Evolutionary conservation across 2,329 filamentous ascomycete species (phyloP).

Genomic region (Paecilomyces sp.): DNA sequence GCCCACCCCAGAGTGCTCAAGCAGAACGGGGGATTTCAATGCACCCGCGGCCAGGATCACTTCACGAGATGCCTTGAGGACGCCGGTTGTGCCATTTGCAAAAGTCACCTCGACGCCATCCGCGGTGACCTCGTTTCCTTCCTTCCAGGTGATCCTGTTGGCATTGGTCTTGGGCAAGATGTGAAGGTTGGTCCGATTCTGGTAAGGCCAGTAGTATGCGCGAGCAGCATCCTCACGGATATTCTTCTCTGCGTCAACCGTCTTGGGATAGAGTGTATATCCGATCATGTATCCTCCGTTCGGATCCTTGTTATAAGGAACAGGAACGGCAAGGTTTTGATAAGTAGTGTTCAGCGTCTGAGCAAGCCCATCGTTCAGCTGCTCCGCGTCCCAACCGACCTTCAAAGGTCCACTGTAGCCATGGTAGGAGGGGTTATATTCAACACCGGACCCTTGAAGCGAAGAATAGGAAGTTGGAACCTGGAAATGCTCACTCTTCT

Average conservation of each 20-base stretch:
- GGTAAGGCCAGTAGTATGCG: constrained; percentile 41
- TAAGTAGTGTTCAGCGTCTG: constrained; percentile 30
- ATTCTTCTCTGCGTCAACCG: constrained; percentile 28
- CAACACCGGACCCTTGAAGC: constrained; percentile 12
- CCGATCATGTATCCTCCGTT: constrained; percentile 41
- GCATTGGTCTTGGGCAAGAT: constrained; percentile 38
- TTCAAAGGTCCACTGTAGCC: constrained; percentile 21
- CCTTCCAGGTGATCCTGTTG: constrained; percentile 32
- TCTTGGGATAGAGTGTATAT: constrained; percentile 36
- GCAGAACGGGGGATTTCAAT: constrained; percentile 48
- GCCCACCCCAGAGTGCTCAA: constrained; percentile 57
- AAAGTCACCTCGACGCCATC: constrained; percentile 23
- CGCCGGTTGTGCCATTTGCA: constrained; percentile 13
- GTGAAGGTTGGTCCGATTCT: constrained; percentile 34
- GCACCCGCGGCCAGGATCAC: constrained; percentile 55
- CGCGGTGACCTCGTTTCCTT: constrained; percentile 10
- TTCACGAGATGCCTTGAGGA: constrained; percentile 37
- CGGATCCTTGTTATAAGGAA: constrained; percentile 34
- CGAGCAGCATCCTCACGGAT: constrained; percentile 41
- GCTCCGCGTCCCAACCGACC: constrained; percentile 15
- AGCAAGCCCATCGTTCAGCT: constrained; percentile 14
- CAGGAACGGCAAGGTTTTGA: constrained; percentile 22
- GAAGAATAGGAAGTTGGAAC: constrained; percentile 9
- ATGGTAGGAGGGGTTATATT: constrained; percentile 17
- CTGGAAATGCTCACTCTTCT: constrained; percentile 19